Conservation (phyloP, 1,139 yeast genomes). For the Eremothecium coryli region DNA sequence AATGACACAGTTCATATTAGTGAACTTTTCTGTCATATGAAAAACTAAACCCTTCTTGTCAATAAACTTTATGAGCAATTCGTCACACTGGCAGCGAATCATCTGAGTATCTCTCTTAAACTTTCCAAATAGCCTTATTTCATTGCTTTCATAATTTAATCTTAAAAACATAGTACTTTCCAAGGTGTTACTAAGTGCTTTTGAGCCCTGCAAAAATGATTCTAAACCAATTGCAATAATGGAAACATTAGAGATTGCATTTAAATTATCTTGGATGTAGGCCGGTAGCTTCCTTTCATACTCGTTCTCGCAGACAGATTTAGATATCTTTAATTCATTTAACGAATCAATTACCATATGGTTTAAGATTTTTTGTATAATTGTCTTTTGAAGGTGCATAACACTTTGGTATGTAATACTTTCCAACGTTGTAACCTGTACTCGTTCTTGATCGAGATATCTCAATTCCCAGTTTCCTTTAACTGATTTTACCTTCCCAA, state of each 20-base stretch:
- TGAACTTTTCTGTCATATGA: conserved; percentile 24
- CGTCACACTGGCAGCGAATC: conserved; percentile 27
- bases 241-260: conserved; percentile 12
- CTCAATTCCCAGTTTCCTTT: conserved; percentile 54
- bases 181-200: conserved; percentile 22
- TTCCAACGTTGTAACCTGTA: conserved; percentile 24
- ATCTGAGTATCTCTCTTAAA: conserved; percentile 27
- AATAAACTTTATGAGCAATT: conserved; percentile 24
- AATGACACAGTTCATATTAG: conserved; percentile 23
- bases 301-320: conserved; percentile 19
- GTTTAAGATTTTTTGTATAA: conserved; percentile 53
- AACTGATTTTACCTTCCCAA: conserved; percentile 50
- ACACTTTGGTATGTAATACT: conserved; percentile 43
- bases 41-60: conserved; percentile 24
- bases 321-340: conserved; percentile 28
- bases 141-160: conserved; percentile 26
- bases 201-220: conserved; percentile 27
- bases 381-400: conserved; percentile 39
- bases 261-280: neutral
- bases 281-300: conserved; percentile 1
- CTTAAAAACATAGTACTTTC: conserved; percentile 29
- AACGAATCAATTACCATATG: conserved; percentile 59
- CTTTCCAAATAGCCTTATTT: conserved; percentile 26
- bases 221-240: conserved; percentile 25
- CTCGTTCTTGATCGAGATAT: conserved; percentile 37